phyloP scores from a whole-genome alignment of 176 grass and related monocot species.

The Hyparrhenia diplandra region DNA sequence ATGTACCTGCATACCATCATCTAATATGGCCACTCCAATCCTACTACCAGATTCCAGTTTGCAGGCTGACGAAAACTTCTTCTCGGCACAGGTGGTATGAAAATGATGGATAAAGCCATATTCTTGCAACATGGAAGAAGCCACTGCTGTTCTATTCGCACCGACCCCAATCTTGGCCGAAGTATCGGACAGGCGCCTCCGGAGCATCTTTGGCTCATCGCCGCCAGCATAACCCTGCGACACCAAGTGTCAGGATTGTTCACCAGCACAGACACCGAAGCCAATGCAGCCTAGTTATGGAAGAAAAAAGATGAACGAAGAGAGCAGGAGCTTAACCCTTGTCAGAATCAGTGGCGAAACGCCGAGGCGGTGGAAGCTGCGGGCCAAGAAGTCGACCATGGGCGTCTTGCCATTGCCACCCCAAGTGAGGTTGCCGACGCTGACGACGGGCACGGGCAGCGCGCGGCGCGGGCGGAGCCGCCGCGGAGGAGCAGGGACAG shows the following conservation, averaged over 20 bases:
- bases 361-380: constrained; percentile 32
- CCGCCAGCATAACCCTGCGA: constrained; percentile 65
- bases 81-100: neutral
- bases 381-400: constrained; percentile 73
- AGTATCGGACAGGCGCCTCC: constrained; percentile 49
- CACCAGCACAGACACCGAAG: neutral
- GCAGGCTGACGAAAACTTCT: neutral
- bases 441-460: constrained; percentile 59
- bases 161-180: constrained; percentile 62
- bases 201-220: constrained; percentile 79
- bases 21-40: constrained; percentile 69
- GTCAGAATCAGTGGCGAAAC: constrained; percentile 64
- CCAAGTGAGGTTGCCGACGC: constrained; percentile 86
- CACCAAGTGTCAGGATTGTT: neutral
- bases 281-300: neutral
- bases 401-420: constrained; percentile 85
- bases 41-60: constrained; percentile 30
- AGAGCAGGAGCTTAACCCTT: constrained; percentile 33
- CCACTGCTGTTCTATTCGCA: constrained; percentile 55
- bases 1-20: constrained; percentile 88
- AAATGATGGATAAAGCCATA: constrained; percentile 44
- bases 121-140: constrained; percentile 46
- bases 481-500: constrained; percentile 35
- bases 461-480: constrained; percentile 36
- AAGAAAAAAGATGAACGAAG: no score